Evolutionary conservation across 2,329 filamentous ascomycete species (phyloP), one percentile per base, ranked within the genome.

Genomic region (Claviceps fusiformis): DNA sequence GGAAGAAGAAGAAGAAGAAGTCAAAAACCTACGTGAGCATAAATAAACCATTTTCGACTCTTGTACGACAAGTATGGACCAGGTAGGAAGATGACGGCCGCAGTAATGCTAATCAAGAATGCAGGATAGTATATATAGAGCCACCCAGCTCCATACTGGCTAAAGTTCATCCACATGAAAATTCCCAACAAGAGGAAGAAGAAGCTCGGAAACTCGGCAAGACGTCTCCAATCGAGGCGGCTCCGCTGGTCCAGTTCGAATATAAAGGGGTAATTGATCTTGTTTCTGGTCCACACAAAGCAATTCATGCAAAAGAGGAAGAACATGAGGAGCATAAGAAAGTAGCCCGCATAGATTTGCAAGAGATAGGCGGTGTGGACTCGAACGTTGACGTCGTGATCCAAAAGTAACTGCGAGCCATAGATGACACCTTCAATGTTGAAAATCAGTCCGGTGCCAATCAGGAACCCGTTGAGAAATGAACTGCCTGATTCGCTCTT

Each of bases 231-330:
- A 68, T 97, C 89, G 33, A 97, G 73, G 59, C 85, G 82, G 67
- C 93, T 83, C 56, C 92, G 79, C 54, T 85, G 84, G 73, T 97
- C 91, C 65, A 95, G 93, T 71, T 98, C 93, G 65, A 98, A 98
- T 62, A 97, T 89, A 68, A 96, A 96, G 54, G 86, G 81, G 67
- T 97, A 97, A 67, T 98, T 98, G 70, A 98, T 88, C 70, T 92
- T 95, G 67, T 85, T 83, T 53, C 74, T 75, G 6, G 83, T 82
- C 89, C 92, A 98, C 17, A 95, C 71, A 55, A 84, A 83, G 67
- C 91, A 95, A 64, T 90, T 85, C 41, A 95, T 64, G 64, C 87
- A 89, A 65, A 97, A 97, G n/a, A 95, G 72, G 10, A 86, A 73
- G 64, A 95, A 85, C 24, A 97, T 75, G 48, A 89, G 77, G 5